Evolutionary conservation across 306 rosid species (phyloP).

Genomic region (Rubus parviflorus): DNA sequence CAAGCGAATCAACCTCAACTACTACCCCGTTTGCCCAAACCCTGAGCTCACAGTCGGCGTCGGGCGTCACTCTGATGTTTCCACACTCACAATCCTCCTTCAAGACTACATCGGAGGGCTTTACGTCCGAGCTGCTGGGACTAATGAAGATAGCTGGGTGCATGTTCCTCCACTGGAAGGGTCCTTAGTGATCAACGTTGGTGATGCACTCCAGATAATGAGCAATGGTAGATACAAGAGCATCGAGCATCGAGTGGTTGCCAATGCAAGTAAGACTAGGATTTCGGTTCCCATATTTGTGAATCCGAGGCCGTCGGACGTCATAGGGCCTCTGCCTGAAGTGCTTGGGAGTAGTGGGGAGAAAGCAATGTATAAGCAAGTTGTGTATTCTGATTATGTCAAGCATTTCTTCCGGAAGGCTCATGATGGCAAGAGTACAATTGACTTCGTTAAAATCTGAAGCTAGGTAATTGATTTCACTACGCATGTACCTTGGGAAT

Average conservation of each 20-base stretch:
- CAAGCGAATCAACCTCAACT: conserved; percentile 50
- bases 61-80: conserved; percentile 62
- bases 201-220: conserved; percentile 60
- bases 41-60: conserved; percentile 49
- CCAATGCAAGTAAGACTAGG: conserved; percentile 46
- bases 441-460: conserved; percentile 47
- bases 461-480: not conserved
- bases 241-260: conserved; percentile 51
- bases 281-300: conserved; percentile 61
- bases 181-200: conserved; percentile 56
- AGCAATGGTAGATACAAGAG: conserved; percentile 67
- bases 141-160: conserved; percentile 28
- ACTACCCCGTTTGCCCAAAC: conserved; percentile 53
- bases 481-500: not conserved
- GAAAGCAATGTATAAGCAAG: conserved; percentile 43
- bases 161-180: conserved; percentile 51
- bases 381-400: conserved; percentile 53
- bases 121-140: conserved; percentile 21
- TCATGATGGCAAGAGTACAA: conserved; percentile 59
- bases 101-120: conserved; percentile 64
- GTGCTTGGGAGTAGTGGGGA: conserved; percentile 37
- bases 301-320: conserved; percentile 40
- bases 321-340: conserved; percentile 44
- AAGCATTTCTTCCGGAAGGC: conserved; percentile 55
- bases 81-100: conserved; percentile 55